Percentiles rank a stretch among this genome's conserved stretches.
Conservation (phyloP, 2,329 filamentous ascomycete species). For the Xylaria sp. region DNA sequence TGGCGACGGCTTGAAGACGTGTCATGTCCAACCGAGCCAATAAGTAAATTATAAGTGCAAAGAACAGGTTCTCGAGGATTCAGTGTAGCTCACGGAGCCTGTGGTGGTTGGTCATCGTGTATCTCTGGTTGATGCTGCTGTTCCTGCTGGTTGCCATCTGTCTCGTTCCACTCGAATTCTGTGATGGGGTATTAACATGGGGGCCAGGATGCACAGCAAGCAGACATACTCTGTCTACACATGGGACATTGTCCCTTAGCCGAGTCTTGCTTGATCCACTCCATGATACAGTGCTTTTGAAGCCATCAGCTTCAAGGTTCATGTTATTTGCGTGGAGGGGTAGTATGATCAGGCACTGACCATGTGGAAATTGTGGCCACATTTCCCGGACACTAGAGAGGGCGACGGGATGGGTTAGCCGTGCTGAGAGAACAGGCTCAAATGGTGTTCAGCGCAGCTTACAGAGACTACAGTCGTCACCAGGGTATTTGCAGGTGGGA, state of each 20-base stretch:
- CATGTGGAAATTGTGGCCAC: slow-evolving; percentile 98
- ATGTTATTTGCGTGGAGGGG: slow-evolving; percentile 55
- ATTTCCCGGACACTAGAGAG: slow-evolving; percentile 85
- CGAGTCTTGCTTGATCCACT: slow-evolving; percentile 95
- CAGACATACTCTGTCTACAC: slow-evolving; percentile 85
- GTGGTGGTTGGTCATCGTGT: slow-evolving; percentile 30
- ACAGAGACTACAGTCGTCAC: slow-evolving; percentile 94
- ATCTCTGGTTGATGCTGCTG: slow-evolving; percentile 37
- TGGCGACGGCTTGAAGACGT: background rate
- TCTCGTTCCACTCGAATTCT: slow-evolving; percentile 50
- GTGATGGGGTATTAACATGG: slow-evolving; percentile 19
- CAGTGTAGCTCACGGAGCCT: slow-evolving; percentile 11
- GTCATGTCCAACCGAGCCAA: background rate
- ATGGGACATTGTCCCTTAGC: slow-evolving; percentile 96
- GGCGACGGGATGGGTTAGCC: slow-evolving; percentile 5
- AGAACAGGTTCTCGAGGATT: background rate
- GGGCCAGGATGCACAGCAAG: background rate
- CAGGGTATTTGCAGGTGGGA: slow-evolving; percentile 96
- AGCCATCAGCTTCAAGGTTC: slow-evolving; percentile 35
- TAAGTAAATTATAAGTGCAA: background rate
- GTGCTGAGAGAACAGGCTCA: background rate
- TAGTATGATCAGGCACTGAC: slow-evolving; percentile 64
- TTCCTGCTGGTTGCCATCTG: slow-evolving; percentile 34
- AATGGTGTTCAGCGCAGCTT: slow-evolving; percentile 51
- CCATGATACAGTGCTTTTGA: slow-evolving; percentile 86